These are phyloP conservation scores for Leccinum arenicola DNA, from an alignment of 768 basidiomycete species.

Conservation along the genomic window DNA sequence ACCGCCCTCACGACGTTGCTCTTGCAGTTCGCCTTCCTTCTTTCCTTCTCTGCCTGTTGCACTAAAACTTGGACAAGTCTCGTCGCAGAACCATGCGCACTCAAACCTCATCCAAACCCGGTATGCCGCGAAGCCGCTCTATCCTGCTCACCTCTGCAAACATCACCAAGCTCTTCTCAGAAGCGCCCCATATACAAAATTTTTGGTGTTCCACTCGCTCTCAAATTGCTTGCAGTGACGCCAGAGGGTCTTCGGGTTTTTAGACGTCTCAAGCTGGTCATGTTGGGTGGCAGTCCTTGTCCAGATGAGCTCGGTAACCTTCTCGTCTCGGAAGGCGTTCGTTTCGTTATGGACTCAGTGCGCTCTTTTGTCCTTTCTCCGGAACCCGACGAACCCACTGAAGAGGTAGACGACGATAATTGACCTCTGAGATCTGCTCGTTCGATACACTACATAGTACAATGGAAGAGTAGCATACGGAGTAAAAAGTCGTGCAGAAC, in stretches of 20 bases:
- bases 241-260: too few species aligned
- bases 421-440: not conserved
- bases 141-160: slow-evolving; percentile 46
- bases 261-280: too few species aligned
- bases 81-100: slow-evolving; percentile 22
- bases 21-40: slow-evolving; percentile 28
- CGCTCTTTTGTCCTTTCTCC: slow-evolving; percentile 9
- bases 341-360: slow-evolving; percentile 50
- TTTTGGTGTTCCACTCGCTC: too few species aligned
- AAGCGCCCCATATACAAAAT: slow-evolving; percentile 31
- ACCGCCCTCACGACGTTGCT: slow-evolving; percentile 25
- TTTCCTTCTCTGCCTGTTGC: too few species aligned
- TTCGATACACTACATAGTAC: too few species aligned
- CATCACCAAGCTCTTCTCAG: slow-evolving; percentile 37
- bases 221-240: too few species aligned
- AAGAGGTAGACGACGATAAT: too few species aligned
- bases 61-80: not conserved
- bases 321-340: slow-evolving; percentile 46
- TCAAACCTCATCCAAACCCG: slow-evolving; percentile 36
- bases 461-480: too few species aligned
- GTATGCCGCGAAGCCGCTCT: slow-evolving; percentile 36
- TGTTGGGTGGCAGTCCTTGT: slow-evolving; percentile 50
- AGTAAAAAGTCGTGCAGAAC: too few species aligned
- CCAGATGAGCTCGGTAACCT: slow-evolving; percentile 54
- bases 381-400: too few species aligned